phyloP scores from a whole-genome alignment of 2,329 filamentous ascomycete genomes.

The Trichoderma guizhouense region DNA sequence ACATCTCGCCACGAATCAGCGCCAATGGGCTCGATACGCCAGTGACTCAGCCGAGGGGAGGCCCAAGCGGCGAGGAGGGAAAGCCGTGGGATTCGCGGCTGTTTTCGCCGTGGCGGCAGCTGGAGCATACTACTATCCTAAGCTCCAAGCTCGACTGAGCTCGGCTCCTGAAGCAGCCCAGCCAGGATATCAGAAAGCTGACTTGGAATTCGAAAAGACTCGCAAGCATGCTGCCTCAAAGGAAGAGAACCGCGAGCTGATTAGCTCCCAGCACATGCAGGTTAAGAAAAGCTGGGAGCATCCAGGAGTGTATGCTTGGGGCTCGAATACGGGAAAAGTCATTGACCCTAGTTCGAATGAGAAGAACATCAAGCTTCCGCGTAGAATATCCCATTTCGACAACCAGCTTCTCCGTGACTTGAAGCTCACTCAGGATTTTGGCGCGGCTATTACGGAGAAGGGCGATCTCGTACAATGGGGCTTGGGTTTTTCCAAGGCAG shows the following conservation, averaged over 20 bases:
- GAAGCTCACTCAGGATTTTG: constrained; percentile 78
- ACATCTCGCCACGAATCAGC: constrained; percentile 23
- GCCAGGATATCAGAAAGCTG: constrained; percentile 38
- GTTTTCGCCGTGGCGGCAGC: constrained; percentile 40
- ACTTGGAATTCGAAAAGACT: constrained; percentile 66
- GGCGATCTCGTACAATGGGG: constrained; percentile 95
- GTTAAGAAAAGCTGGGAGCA: constrained; percentile 77
- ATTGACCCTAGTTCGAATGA: constrained; percentile 81
- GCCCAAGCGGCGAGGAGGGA: constrained; percentile 27
- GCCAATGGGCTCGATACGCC: constrained; percentile 32
- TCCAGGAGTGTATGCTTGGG: constrained; percentile 92
- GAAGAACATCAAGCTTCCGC: constrained; percentile 71
- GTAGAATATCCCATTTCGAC: constrained; percentile 78
- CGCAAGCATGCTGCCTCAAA: constrained; percentile 56
- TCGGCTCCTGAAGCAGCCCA: constrained; percentile 21
- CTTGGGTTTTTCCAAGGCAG: constrained; percentile 63
- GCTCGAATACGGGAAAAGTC: constrained; percentile 80
- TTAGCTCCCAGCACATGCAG: constrained; percentile 84
- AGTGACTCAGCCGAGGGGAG: constrained; percentile 24
- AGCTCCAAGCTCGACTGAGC: constrained; percentile 29
- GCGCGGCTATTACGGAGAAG: constrained; percentile 80
- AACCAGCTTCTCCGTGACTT: constrained; percentile 80
- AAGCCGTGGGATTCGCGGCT: constrained; percentile 30
- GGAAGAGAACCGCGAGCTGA: constrained; percentile 70
- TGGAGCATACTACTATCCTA: constrained; percentile 39